These are phyloP conservation scores for Blastomyces parvus DNA, from an alignment of 2,329 filamentous ascomycete genomes.

Conservation along the genomic window DNA sequence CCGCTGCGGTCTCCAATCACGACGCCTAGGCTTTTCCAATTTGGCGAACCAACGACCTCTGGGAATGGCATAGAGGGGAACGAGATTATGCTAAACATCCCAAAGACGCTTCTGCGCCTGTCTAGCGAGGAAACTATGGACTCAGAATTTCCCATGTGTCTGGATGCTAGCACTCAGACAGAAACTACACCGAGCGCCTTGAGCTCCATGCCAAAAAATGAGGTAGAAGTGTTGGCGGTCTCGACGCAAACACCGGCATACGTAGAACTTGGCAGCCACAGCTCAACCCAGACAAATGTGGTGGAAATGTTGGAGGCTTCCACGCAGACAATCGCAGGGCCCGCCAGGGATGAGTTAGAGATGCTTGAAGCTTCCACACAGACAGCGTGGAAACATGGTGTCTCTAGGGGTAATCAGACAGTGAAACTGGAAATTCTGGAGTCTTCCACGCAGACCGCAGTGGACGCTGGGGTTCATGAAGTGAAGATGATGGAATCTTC, in stretches of 20 bases:
- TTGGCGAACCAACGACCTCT: neutral
- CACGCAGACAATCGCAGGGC: neutral
- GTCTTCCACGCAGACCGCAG: neutral
- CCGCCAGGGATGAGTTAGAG: neutral
- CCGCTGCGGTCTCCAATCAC: neutral
- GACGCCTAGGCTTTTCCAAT: neutral
- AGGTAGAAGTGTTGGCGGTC: constrained; percentile 1
- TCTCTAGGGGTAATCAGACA: neutral
- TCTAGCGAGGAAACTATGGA: neutral
- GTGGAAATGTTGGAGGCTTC: neutral
- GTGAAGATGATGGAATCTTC: constrained; percentile 2
- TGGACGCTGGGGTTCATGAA: neutral
- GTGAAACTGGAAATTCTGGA: neutral
- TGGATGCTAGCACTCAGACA: neutral
- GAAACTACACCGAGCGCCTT: neutral
- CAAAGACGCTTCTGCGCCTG: neutral
- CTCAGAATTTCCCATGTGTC: neutral
- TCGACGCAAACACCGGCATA: neutral
- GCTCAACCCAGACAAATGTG: neutral
- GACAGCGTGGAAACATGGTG: neutral
- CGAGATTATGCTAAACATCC: neutral
- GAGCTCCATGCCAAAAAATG: neutral
- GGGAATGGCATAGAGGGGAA: neutral
- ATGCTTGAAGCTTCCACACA: neutral
- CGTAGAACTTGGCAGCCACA: neutral